Percentiles rank a stretch among this genome's conserved stretches.
Evolutionary conservation across 164 flowering plant genomes (phyloP).

Genomic region (Chimonanthus praecox): DNA sequence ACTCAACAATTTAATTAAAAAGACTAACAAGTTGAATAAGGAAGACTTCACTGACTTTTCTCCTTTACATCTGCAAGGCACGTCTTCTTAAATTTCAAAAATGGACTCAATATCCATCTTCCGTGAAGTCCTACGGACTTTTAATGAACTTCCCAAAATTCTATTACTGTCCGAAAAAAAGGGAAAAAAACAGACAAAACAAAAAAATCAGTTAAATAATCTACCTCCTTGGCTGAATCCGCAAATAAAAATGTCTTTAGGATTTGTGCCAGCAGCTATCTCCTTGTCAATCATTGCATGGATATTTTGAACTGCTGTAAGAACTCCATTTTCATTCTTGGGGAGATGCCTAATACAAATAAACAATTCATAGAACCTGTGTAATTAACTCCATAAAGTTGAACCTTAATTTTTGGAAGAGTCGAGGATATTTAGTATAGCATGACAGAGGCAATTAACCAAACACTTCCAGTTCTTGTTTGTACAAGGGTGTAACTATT

Average conservation of each 20-base stretch:
- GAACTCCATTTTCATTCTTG: slow-evolving; percentile 56
- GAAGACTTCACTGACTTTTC: too few relatives aligned
- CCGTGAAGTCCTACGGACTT: not conserved
- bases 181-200: not conserved
- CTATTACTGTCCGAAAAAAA: not conserved
- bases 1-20: too few relatives aligned
- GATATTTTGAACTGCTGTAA: slow-evolving; percentile 78
- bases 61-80: not conserved
- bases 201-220: slow-evolving; percentile 7
- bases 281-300: slow-evolving; percentile 91
- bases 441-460: too few relatives aligned
- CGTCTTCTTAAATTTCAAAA: not conserved
- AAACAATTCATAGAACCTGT: not conserved
- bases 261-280: slow-evolving; percentile 68
- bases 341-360: slow-evolving; percentile 66
- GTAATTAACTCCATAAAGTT: not conserved
- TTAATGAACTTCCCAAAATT: not conserved
- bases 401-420: not conserved
- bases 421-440: too few relatives aligned
- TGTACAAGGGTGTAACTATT: too few relatives aligned
- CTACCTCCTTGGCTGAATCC: slow-evolving; percentile 99
- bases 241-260: slow-evolving; percentile 76
- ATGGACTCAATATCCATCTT: not conserved
- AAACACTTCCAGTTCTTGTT: too few relatives aligned
- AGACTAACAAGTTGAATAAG: not conserved